Evolutionary conservation across 169 alveolate species (phyloP), one percentile per base, ranked within the genome.

Genomic region (Babesia gibsoni): DNA sequence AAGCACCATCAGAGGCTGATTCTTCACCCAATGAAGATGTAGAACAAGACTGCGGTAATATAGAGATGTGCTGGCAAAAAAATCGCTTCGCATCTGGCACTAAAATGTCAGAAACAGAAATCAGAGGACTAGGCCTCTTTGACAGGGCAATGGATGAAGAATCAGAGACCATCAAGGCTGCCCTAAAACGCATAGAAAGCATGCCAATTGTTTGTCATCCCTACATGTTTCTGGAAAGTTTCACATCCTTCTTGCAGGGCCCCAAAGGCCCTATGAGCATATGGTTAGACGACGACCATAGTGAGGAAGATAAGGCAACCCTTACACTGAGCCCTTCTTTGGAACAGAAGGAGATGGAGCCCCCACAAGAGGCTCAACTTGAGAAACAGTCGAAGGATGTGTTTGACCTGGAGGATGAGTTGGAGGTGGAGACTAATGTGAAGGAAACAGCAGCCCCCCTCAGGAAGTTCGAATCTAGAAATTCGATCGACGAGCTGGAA

Each of bases 401-500:
- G 1, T 1, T 14, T 2, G 20, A 3, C 3, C 58, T 5, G 8
- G 1, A 49, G 5, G 27, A 49, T n/a, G 27, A 2, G 58, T 14
- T 3, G 37, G 58, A 2, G 10, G 33, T 2, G 58, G 14, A 20
- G 46, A 39, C 16, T 10, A 39, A 39, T 18, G 33, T 14, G 57
- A 67, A 68, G 6, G 45, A 29, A 33, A 57, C 30, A 46, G 35
- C 39, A 36, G 25, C 9, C 10, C 52, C 50, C 1, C 67, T 29
- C 6, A 27, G 29, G 53, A 20, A n/a, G 18, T 65, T 25, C 7
- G 53, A 1, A 4, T 14, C 36, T n/a, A 39, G 1, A 2, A 5
- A 52, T 39, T 10, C 32, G 32, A 33, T 35, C 33, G 73, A 49
- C 39, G 86, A 66, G 18, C 45, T 77, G 67, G 86, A 66, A 43